A percentile compares a stretch with the other conserved stretches of the same genome.
phyloP scores from a whole-genome alignment of 2,329 filamentous ascomycete species.

The Periconia macrospinosa region DNA sequence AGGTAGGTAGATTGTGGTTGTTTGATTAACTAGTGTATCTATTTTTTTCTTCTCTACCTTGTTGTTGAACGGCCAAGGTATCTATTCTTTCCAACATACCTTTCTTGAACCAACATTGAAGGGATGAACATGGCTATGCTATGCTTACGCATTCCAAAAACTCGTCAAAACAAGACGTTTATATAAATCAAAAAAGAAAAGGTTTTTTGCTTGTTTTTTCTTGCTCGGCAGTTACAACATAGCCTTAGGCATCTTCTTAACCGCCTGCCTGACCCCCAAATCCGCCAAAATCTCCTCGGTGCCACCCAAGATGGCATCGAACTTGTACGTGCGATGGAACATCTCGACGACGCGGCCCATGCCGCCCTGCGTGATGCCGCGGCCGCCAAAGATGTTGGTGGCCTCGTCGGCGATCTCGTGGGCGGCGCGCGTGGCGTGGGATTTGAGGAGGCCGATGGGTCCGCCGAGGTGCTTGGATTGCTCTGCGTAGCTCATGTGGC shows the following conservation, averaged over 20 bases:
- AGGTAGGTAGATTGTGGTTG: too few species aligned
- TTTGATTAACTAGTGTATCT: too few species aligned
- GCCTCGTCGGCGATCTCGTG: slow-evolving; percentile 84
- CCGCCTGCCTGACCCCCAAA: slow-evolving; percentile 79
- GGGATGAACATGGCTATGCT: too few species aligned
- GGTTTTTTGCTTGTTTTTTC: too few species aligned
- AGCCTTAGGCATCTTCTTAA: slow-evolving; percentile 82
- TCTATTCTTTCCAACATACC: too few species aligned
- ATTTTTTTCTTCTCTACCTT: too few species aligned
- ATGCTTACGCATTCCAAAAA: too few species aligned
- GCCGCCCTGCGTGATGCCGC: slow-evolving; percentile 76
- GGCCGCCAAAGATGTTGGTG: slow-evolving; percentile 83
- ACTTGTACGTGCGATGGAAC: slow-evolving; percentile 85
- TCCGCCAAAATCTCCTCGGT: slow-evolving; percentile 83
- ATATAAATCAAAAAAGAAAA: too few species aligned
- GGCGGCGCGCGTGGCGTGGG: slow-evolving; percentile 72
- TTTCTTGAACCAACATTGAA: too few species aligned
- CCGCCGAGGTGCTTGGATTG: slow-evolving; percentile 76
- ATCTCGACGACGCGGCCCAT: slow-evolving; percentile 84
- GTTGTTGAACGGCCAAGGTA: too few species aligned
- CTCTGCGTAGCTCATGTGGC: slow-evolving; percentile 76
- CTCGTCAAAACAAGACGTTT: too few species aligned
- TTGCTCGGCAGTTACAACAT: slow-evolving; percentile 62
- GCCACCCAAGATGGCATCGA: slow-evolving; percentile 66
- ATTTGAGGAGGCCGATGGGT: slow-evolving; percentile 81